Conservation (phyloP, 2,329 filamentous ascomycete genomes). For the Ophiostoma angusticollis region DNA sequence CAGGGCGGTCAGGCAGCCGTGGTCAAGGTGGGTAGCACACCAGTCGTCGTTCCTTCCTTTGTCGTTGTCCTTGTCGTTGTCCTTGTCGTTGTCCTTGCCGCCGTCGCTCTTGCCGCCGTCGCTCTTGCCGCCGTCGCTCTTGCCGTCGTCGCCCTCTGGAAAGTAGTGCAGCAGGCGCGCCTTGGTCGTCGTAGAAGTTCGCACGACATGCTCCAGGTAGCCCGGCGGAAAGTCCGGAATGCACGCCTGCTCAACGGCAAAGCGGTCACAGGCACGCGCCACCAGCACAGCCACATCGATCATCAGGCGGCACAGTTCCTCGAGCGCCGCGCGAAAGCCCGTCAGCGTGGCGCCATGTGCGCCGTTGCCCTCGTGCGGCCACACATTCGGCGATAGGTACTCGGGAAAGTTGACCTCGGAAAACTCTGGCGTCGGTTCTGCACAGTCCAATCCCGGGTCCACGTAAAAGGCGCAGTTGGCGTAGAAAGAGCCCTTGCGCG, state of each 20-base stretch:
- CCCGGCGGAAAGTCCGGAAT: constrained; percentile 63
- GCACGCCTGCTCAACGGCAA: constrained; percentile 65
- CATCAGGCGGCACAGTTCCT: constrained; percentile 67
- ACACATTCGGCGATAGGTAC: constrained; percentile 82
- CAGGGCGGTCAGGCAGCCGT: constrained; percentile 85
- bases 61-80: constrained; percentile 18
- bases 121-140: constrained; percentile 19
- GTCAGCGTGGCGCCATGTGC: constrained; percentile 59
- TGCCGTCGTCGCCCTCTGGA: constrained; percentile 36
- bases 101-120: not conserved
- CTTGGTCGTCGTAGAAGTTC: constrained; percentile 77
- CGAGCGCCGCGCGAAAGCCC: constrained; percentile 60
- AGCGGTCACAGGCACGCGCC: constrained; percentile 78
- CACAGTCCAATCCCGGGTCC: constrained; percentile 47
- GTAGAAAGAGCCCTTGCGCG: constrained; percentile 72
- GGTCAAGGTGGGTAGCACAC: constrained; percentile 85
- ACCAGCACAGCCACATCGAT: constrained; percentile 85
- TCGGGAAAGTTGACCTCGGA: constrained; percentile 59
- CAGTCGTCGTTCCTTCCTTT: constrained; percentile 60
- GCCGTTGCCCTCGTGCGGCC: constrained; percentile 63
- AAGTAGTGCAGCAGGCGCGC: constrained; percentile 90
- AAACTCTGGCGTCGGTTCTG: constrained; percentile 45
- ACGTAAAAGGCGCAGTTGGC: constrained; percentile 73
- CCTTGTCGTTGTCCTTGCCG: too few relatives aligned
- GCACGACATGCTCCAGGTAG: constrained; percentile 79